Conservation (phyloP, 2,329 filamentous ascomycete species). For the Apiospora saccharicola region DNA sequence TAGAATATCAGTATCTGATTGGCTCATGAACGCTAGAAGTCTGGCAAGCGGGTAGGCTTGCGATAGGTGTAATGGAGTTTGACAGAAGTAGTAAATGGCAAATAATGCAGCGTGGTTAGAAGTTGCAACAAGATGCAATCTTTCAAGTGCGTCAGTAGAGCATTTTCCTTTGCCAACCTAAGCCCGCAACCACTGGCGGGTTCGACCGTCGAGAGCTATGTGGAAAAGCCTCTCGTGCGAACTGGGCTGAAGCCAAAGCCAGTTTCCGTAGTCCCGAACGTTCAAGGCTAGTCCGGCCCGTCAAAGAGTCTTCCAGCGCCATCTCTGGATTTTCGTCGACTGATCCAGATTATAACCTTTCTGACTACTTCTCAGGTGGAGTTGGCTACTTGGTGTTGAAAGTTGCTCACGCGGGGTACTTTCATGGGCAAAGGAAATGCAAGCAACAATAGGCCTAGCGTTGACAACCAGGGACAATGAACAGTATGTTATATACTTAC, state of each 20-base stretch:
- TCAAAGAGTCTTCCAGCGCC: slow-evolving; percentile 11
- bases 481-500: slow-evolving; percentile 40
- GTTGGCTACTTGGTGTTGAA: slow-evolving; percentile 21
- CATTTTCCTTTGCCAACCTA: background rate
- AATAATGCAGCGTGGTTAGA: background rate
- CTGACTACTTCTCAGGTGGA: slow-evolving; percentile 10
- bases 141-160: background rate
- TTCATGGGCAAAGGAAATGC: slow-evolving; percentile 24
- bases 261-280: slow-evolving; percentile 11
- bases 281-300: slow-evolving; percentile 16
- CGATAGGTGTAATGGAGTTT: background rate
- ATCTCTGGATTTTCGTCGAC: background rate
- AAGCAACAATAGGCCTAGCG: slow-evolving; percentile 22
- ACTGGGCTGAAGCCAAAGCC: slow-evolving; percentile 14
- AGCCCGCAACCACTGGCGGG: background rate
- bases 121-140: background rate
- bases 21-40: slow-evolving; percentile 30
- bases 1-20: slow-evolving; percentile 42
- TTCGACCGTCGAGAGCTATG: background rate
- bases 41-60: slow-evolving; percentile 24
- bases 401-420: slow-evolving; percentile 21
- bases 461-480: background rate
- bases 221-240: background rate
- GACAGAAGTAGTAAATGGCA: background rate
- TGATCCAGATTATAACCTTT: slow-evolving; percentile 25